phyloP scores from a whole-genome alignment of 2,329 filamentous ascomycete genomes.

The Fusarium incarnatum region DNA sequence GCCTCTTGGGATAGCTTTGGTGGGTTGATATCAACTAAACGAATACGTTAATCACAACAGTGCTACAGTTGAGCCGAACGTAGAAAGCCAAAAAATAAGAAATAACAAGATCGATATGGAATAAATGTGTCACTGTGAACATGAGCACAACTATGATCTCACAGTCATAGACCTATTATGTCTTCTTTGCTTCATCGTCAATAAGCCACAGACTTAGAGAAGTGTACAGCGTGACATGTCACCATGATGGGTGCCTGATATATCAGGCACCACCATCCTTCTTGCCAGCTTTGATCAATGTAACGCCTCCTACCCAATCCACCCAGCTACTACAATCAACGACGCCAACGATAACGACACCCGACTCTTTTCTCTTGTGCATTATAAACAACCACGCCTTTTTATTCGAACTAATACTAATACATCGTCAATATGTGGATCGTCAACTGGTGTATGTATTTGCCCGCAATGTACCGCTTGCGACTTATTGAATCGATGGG shows the following conservation, averaged over 20 bases:
- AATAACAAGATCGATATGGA: too few species aligned
- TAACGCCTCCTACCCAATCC: constrained; percentile 39
- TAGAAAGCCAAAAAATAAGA: not conserved
- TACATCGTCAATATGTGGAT: constrained; percentile 79
- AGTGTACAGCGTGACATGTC: constrained; percentile 38
- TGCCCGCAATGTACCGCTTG: constrained; percentile 14
- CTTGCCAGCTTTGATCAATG: constrained; percentile 47
- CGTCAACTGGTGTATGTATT: constrained; percentile 88
- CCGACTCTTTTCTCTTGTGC: constrained; percentile 16
- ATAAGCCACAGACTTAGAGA: constrained; percentile 21
- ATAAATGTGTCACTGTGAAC: not conserved
- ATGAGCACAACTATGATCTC: not conserved
- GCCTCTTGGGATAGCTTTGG: not conserved
- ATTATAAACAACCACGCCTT: constrained; percentile 24
- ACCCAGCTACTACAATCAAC: constrained; percentile 36
- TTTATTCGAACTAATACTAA: constrained; percentile 42
- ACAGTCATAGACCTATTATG: too few species aligned
- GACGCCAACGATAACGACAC: constrained; percentile 45
- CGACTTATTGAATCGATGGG: constrained; percentile 27
- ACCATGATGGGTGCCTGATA: constrained; percentile 42
- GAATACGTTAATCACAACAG: not conserved
- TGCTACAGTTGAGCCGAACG: not conserved
- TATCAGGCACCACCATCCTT: constrained; percentile 45
- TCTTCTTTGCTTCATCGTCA: not conserved
- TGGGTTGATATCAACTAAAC: not conserved